phyloP scores from a whole-genome alignment of 805 yeast species.

The Candida ponderosae region DNA sequence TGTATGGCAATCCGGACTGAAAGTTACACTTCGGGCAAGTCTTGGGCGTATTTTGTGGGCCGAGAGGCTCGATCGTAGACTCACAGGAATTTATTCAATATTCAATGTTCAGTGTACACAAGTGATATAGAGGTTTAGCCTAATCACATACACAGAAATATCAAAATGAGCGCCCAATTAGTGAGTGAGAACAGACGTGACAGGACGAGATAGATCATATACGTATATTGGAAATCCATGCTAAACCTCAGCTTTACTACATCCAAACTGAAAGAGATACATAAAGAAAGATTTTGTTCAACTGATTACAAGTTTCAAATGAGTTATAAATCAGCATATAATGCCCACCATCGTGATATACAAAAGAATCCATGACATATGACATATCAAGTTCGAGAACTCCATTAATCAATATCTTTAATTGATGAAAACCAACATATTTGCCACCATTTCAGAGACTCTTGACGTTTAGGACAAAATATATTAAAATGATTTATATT shows the following conservation, averaged over 20 bases:
- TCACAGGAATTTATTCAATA: neutral
- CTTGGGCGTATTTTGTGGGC: neutral
- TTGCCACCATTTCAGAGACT: too few relatives aligned
- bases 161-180: conserved; percentile 25
- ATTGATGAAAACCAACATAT: too few relatives aligned
- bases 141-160: conserved; percentile 7
- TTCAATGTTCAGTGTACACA: neutral
- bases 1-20: neutral
- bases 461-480: too few relatives aligned
- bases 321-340: too few relatives aligned
- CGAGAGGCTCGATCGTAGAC: neutral
- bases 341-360: too few relatives aligned
- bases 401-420: too few relatives aligned
- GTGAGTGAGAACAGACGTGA: conserved; percentile 12
- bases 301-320: too few relatives aligned
- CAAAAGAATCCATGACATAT: too few relatives aligned
- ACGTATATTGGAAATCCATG: neutral
- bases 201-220: too few relatives aligned
- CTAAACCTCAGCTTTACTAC: too few relatives aligned
- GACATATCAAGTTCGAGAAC: too few relatives aligned
- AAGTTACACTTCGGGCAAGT: neutral
- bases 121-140: neutral
- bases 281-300: too few relatives aligned
- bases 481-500: neutral
- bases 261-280: neutral